Evolutionary conservation across 108 stramenopile genomes (phyloP).

Genomic region (Pseudonitzschia multiseries): DNA sequence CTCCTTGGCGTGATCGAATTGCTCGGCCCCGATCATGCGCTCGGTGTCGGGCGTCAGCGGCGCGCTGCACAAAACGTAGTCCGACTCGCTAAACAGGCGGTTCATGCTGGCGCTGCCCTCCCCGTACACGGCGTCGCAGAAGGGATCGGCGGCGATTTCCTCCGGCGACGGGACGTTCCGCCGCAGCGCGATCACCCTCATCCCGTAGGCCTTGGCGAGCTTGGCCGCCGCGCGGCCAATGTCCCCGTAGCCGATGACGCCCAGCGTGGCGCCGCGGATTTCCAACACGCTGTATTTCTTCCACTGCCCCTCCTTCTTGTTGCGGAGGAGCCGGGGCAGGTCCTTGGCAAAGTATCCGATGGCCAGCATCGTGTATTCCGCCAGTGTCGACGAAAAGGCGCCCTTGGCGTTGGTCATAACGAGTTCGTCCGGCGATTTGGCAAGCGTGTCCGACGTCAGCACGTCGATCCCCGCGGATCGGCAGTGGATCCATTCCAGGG

Average conservation of each 20-base stretch:
- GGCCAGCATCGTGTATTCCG: conserved; percentile 89
- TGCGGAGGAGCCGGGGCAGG: conserved; percentile 73
- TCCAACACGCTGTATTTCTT: conserved; percentile 68
- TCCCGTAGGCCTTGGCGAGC: conserved; percentile 83
- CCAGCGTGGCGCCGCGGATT: conserved; percentile 81
- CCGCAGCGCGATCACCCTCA: conserved; percentile 77
- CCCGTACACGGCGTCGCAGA: conserved; percentile 62
- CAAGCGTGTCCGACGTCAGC: conserved; percentile 50
- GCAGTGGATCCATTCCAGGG: conserved; percentile 78
- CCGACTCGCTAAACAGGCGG: conserved; percentile 57
- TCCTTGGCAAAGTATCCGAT: conserved; percentile 93
- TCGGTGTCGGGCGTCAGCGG: conserved; percentile 78
- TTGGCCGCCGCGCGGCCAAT: conserved; percentile 83
- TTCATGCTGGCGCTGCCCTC: conserved; percentile 43
- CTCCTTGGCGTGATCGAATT: conserved; percentile 55
- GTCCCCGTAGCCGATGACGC: conserved; percentile 89
- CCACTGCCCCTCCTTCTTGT: conserved; percentile 70
- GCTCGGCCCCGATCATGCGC: conserved; percentile 58
- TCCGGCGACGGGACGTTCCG: conserved; percentile 41
- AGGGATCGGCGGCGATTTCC: conserved; percentile 46
- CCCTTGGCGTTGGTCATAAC: conserved; percentile 93
- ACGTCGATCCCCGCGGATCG: conserved; percentile 85
- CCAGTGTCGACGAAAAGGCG: conserved; percentile 79
- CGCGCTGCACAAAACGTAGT: conserved; percentile 78
- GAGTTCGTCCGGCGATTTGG: conserved; percentile 16